Percentiles rank a stretch among this genome's conserved stretches.
These are phyloP conservation scores for Botrytis squamosa DNA, from an alignment of 2,329 filamentous ascomycete species.

Conservation along the genomic window DNA sequence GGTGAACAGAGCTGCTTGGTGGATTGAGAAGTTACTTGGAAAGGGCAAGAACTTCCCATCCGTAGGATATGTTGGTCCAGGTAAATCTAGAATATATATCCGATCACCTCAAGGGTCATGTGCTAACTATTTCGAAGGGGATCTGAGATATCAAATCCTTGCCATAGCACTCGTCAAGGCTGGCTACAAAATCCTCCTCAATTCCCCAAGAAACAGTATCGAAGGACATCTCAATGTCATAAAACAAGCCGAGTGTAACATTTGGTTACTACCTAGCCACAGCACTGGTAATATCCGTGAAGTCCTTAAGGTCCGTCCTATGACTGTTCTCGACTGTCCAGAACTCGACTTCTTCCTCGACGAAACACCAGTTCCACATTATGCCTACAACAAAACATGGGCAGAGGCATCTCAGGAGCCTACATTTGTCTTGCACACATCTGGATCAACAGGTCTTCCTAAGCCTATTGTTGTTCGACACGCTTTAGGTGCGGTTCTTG, in stretches of 20 bases:
- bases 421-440: slow-evolving; percentile 25
- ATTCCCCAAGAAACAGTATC: slow-evolving; percentile 12
- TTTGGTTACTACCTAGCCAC: slow-evolving; percentile 14
- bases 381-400: slow-evolving; percentile 29
- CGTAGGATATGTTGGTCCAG: slow-evolving; percentile 21
- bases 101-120: too few relatives aligned
- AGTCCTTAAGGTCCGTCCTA: slow-evolving; percentile 1
- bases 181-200: slow-evolving; percentile 19
- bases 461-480: slow-evolving; percentile 23
- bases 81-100: neutral
- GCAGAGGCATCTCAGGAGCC: slow-evolving; percentile 27
- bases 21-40: slow-evolving; percentile 29
- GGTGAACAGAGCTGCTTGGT: slow-evolving; percentile 28
- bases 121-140: slow-evolving; percentile 8
- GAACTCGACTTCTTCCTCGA: slow-evolving; percentile 18
- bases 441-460: slow-evolving; percentile 26
- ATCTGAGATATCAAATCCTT: slow-evolving; percentile 20
- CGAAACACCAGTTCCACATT: slow-evolving; percentile 16
- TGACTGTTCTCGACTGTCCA: slow-evolving; percentile 15
- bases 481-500: slow-evolving; percentile 2
- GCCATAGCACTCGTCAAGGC: slow-evolving; percentile 15
- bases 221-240: slow-evolving; percentile 22
- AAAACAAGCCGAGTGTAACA: slow-evolving; percentile 5
- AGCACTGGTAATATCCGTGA: slow-evolving; percentile 3
- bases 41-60: slow-evolving; percentile 21